Conservation (phyloP, 2,329 filamentous ascomycete genomes). For the Trichophyton equinum region DNA sequence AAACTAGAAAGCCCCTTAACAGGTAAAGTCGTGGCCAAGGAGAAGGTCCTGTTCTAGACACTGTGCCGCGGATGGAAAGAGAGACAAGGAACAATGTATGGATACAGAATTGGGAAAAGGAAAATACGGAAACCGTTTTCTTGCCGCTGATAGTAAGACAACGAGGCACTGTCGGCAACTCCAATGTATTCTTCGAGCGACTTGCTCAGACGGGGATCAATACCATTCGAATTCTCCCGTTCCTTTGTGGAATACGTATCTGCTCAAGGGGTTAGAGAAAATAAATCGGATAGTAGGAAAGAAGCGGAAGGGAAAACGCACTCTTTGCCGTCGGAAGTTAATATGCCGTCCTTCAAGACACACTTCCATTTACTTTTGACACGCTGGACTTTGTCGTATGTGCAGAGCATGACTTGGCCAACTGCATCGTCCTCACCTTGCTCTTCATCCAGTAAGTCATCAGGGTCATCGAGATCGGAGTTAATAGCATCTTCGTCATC, state of each 20-base stretch:
- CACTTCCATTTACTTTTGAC: constrained; percentile 99
- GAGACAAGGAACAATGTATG: neutral
- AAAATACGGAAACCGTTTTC: neutral
- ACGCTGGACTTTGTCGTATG: constrained; percentile 96
- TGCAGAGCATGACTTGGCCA: constrained; percentile 91
- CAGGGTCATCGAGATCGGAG: constrained; percentile 89
- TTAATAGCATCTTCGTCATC: constrained; percentile 88
- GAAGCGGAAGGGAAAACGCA: constrained; percentile 30
- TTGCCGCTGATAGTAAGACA: neutral
- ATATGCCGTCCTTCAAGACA: constrained; percentile 87
- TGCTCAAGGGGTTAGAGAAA: constrained; percentile 18
- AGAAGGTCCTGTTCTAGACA: neutral
- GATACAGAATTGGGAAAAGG: neutral
- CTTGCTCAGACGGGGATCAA: neutral
- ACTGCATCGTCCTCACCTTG: constrained; percentile 77
- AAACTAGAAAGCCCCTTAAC: neutral
- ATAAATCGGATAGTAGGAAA: neutral
- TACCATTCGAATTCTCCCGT: constrained; percentile 97
- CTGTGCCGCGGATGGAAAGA: neutral
- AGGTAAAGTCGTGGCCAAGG: neutral
- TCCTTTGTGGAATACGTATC: constrained; percentile 94
- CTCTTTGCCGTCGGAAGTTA: constrained; percentile 88
- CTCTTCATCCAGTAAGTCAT: constrained; percentile 71
- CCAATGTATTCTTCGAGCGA: constrained; percentile 4
- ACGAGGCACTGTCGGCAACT: neutral